phyloP scores from a whole-genome alignment of 1,139 yeast species.

The Williopsis jadinii region DNA sequence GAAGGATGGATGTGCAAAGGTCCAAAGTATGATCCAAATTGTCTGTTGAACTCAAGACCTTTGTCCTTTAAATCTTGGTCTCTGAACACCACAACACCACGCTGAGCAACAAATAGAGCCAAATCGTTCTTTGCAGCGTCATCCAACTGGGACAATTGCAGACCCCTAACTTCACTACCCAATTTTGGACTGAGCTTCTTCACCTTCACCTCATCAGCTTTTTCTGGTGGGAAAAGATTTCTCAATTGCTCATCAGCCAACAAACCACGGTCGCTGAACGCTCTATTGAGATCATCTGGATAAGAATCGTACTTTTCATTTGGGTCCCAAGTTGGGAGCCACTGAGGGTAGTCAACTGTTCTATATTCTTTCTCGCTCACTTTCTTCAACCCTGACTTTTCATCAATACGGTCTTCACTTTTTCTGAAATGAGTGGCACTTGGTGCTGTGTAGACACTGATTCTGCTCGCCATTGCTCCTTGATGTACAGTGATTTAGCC shows the following conservation, averaged over 20 bases:
- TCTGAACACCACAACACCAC: constrained; percentile 62
- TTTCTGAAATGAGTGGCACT: constrained; percentile 21
- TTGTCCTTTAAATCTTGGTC: constrained; percentile 52
- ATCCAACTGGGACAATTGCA: constrained; percentile 47
- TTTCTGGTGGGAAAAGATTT: constrained; percentile 9
- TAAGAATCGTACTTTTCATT: constrained; percentile 34
- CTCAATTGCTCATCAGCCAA: constrained; percentile 24
- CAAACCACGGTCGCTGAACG: constrained; percentile 11
- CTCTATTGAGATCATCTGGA: constrained; percentile 7
- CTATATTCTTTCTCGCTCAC: constrained; percentile 12
- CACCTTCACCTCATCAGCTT: constrained; percentile 1
- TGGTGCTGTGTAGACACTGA: too few relatives aligned
- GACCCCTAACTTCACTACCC: constrained; percentile 54
- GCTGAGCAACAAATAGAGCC: constrained; percentile 55
- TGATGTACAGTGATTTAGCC: too few relatives aligned
- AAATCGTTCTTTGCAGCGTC: constrained; percentile 55
- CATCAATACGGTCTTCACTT: constrained; percentile 16
- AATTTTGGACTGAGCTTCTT: constrained; percentile 39
- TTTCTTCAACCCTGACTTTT: constrained; percentile 8
- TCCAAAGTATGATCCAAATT: constrained; percentile 57
- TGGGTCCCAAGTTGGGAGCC: constrained; percentile 43
- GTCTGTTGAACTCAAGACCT: constrained; percentile 45
- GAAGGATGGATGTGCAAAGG: constrained; percentile 69
- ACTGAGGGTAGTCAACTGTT: constrained; percentile 20
- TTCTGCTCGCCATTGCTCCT: too few relatives aligned